These are phyloP conservation scores for Carex kokanica DNA, from an alignment of 176 grass and related monocot species.

Conservation along the genomic window DNA sequence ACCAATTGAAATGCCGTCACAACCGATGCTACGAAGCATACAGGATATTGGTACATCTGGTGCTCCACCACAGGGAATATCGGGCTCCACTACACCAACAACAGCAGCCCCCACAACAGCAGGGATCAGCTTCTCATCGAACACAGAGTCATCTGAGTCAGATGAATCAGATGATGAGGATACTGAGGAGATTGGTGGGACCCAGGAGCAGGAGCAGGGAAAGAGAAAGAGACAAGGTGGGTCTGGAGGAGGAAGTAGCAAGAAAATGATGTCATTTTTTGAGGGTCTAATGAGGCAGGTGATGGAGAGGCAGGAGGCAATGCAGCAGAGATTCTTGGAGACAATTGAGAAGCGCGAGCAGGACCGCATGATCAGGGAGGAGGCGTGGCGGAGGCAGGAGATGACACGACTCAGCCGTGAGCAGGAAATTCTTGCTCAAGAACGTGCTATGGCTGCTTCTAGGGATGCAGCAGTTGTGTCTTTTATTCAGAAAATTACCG, in stretches of 20 bases:
- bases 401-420: conserved; percentile 70
- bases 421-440: conserved; percentile 83
- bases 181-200: conserved; percentile 46
- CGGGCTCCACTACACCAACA: conserved; percentile 7
- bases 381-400: conserved; percentile 95
- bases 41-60: conserved; percentile 1
- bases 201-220: conserved; percentile 42
- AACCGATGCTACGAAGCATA: neutral
- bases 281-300: conserved; percentile 87
- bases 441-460: conserved; percentile 81
- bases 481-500: conserved; percentile 94
- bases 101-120: conserved; percentile 10
- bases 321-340: conserved; percentile 88
- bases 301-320: conserved; percentile 92
- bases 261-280: conserved; percentile 88
- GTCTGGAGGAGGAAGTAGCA: conserved; percentile 9
- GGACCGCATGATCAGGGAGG: conserved; percentile 94
- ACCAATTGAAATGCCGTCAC: neutral
- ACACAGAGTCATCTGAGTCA: conserved; percentile 67
- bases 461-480: conserved; percentile 80
- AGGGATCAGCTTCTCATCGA: conserved; percentile 82
- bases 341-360: conserved; percentile 89
- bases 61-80: conserved; percentile 5
- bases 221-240: conserved; percentile 55
- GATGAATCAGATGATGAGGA: conserved; percentile 80